Evolutionary conservation across 805 yeast genomes (phyloP).

Genomic region (Nakazawaea anatomiae): DNA sequence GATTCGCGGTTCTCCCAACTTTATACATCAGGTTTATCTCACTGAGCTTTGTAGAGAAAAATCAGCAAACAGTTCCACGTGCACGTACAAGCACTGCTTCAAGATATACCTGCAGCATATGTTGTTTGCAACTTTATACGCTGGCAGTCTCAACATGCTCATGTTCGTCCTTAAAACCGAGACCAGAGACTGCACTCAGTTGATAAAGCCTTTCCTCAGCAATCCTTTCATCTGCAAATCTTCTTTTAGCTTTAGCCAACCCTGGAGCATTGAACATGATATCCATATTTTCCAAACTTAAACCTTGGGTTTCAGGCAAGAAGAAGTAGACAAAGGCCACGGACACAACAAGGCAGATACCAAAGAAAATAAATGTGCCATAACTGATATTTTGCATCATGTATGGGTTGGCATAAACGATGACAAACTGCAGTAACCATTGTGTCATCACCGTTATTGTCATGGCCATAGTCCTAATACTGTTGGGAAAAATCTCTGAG

Average conservation of each 20-base stretch:
- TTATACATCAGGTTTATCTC: too few relatives aligned
- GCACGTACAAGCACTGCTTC: too few relatives aligned
- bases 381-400: conserved; percentile 36
- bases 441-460: conserved; percentile 37
- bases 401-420: conserved; percentile 39
- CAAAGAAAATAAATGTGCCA: conserved; percentile 39
- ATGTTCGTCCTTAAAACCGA: too few relatives aligned
- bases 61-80: too few relatives aligned
- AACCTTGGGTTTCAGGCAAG: conserved; percentile 42
- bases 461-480: conserved; percentile 35
- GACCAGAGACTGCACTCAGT: neutral
- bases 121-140: neutral
- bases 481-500: conserved; percentile 39
- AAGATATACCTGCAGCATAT: too few relatives aligned
- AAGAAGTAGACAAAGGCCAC: conserved; percentile 31
- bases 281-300: conserved; percentile 42
- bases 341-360: conserved; percentile 28
- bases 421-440: conserved; percentile 45
- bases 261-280: conserved; percentile 14
- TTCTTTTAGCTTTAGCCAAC: neutral
- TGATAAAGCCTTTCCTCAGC: neutral
- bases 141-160: neutral
- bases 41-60: too few relatives aligned
- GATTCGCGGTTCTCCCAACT: too few relatives aligned
- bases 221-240: neutral